These are phyloP conservation scores for Beauveria sp. DNA, from an alignment of 2,329 filamentous ascomycete species.

Conservation along the genomic window DNA sequence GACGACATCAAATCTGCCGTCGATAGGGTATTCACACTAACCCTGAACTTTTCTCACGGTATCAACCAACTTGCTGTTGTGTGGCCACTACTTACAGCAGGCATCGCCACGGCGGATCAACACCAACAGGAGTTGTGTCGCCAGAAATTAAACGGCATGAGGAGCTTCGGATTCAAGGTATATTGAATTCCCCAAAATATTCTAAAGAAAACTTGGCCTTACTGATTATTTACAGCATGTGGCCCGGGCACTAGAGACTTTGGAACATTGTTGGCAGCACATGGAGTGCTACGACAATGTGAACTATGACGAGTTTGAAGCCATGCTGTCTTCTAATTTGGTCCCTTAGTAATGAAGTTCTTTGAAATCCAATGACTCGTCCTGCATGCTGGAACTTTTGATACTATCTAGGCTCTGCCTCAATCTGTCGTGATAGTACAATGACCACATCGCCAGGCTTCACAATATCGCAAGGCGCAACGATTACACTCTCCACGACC, in stretches of 20 bases:
- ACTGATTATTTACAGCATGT: conserved; percentile 9
- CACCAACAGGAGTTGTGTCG: background rate
- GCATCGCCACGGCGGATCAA: background rate
- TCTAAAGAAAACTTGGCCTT: no score
- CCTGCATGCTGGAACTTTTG: background rate
- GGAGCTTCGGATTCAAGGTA: conserved; percentile 1
- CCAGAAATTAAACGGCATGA: background rate
- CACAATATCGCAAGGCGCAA: conserved; percentile 8
- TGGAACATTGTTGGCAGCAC: conserved; percentile 12
- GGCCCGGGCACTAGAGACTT: conserved; percentile 11
- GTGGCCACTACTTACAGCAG: conserved; percentile 1
- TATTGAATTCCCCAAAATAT: no score
- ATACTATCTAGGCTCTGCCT: background rate
- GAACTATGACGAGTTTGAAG: conserved; percentile 12
- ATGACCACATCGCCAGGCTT: conserved; percentile 7
- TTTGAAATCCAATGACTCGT: no score
- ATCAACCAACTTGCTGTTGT: conserved; percentile 5
- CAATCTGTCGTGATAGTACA: background rate
- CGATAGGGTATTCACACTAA: conserved; percentile 1
- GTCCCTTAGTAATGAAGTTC: background rate
- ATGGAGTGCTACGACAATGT: conserved; percentile 1
- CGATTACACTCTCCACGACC: background rate
- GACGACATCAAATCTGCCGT: background rate
- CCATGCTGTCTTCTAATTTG: conserved; percentile 12
- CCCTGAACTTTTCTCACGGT: conserved; percentile 9